These are phyloP conservation scores for Lagerstroemia speciosa DNA, from an alignment of 345 rosid species.

Conservation along the genomic window DNA sequence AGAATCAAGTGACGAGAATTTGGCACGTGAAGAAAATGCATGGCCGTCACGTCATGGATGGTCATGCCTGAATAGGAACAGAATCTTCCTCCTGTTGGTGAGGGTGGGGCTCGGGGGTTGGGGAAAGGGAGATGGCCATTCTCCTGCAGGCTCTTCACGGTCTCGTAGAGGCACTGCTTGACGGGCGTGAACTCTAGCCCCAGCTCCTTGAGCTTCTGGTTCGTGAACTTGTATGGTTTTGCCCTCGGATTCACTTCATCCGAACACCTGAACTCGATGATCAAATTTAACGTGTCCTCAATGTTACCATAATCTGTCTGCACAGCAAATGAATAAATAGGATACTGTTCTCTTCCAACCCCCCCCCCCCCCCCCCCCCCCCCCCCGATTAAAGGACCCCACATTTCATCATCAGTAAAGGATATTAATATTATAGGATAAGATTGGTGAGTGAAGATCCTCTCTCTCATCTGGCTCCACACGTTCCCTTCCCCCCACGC, in stretches of 20 bases:
- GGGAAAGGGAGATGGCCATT: slow-evolving; percentile 69
- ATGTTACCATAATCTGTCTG: too few species aligned
- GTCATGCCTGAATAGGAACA: slow-evolving; percentile 20
- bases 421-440: too few species aligned
- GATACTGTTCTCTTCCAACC: too few species aligned
- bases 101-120: too few species aligned
- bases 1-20: too few species aligned
- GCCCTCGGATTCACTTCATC: slow-evolving; percentile 84
- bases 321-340: too few species aligned
- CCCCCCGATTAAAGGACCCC: too few species aligned
- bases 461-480: slow-evolving; percentile 12
- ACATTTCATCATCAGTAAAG: background rate
- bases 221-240: slow-evolving; percentile 66
- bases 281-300: background rate
- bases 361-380: too few species aligned
- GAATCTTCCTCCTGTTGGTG: slow-evolving; percentile 24
- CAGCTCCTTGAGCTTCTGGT: slow-evolving; percentile 66
- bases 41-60: too few species aligned
- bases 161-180: slow-evolving; percentile 73
- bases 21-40: too few species aligned
- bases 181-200: slow-evolving; percentile 78
- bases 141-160: slow-evolving; percentile 86
- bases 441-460: slow-evolving; percentile 27
- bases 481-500: background rate
- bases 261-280: slow-evolving; percentile 87